Conservation (phyloP, 2,329 filamentous ascomycete species). For the Teratosphaeria viscida region DNA sequence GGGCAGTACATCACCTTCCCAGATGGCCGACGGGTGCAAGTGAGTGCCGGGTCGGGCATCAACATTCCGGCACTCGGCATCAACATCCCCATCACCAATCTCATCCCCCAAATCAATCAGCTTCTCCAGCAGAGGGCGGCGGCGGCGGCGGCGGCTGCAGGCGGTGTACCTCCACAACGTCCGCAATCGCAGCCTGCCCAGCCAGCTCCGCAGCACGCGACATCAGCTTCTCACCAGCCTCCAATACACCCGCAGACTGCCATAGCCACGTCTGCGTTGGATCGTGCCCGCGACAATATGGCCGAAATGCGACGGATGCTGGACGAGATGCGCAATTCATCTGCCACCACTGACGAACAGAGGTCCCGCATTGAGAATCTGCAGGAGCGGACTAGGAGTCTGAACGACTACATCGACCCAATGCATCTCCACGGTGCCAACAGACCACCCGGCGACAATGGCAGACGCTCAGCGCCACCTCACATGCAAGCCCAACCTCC, state of each 20-base stretch:
- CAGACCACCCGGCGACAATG: neutral
- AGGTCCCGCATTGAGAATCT: slow-evolving; percentile 12
- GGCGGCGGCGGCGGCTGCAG: neutral
- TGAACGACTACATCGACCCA: slow-evolving; percentile 24
- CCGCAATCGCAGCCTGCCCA: neutral
- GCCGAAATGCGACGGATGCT: slow-evolving; percentile 22
- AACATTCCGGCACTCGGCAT: neutral
- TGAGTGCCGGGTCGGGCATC: neutral
- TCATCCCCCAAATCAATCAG: neutral
- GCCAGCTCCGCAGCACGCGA: neutral
- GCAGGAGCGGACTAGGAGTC: slow-evolving; percentile 12
- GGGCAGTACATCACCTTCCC: neutral
- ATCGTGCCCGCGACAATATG: slow-evolving; percentile 22
- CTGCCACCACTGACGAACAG: slow-evolving; percentile 10
- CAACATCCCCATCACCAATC: neutral
- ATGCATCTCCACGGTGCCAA: slow-evolving; percentile 1
- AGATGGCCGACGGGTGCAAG: neutral
- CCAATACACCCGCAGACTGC: neutral
- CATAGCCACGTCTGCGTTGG: slow-evolving; percentile 16
- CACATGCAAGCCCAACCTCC: neutral
- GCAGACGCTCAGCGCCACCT: slow-evolving; percentile 1
- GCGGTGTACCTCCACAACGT: neutral
- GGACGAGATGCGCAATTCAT: slow-evolving; percentile 14
- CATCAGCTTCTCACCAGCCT: neutral
- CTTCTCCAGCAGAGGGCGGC: neutral